Percentiles rank a stretch among this genome's conserved stretches.
Evolutionary conservation across 2,329 filamentous ascomycete species (phyloP).

Genomic region (Hymenoscyphus fructigenus): DNA sequence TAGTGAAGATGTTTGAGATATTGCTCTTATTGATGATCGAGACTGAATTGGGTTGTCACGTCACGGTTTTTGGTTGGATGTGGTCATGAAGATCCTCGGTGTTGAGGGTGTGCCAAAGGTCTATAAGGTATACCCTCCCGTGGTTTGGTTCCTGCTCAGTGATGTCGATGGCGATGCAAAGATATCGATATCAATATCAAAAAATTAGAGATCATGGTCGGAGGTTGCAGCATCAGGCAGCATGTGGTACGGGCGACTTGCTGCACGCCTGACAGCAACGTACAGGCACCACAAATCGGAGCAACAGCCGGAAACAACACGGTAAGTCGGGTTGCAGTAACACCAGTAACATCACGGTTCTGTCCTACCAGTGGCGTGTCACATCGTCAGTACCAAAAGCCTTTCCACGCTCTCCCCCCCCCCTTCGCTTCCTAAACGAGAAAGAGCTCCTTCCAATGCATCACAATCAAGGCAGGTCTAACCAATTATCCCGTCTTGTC

Average conservation of each 20-base stretch:
- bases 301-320: background rate
- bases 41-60: background rate
- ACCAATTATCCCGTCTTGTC: background rate
- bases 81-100: background rate
- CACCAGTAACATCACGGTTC: constrained; percentile 4
- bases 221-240: background rate
- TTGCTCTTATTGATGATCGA: background rate
- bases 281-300: background rate
- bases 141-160: background rate
- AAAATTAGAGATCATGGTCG: background rate
- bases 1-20: too few relatives aligned
- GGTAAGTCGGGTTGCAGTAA: background rate
- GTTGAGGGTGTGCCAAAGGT: background rate
- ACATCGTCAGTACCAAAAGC: background rate
- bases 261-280: background rate
- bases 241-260: background rate
- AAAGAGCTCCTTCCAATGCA: background rate
- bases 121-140: background rate
- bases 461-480: too few relatives aligned
- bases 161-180: background rate
- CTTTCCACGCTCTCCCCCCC: background rate
- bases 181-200: background rate
- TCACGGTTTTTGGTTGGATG: background rate
- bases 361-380: constrained; percentile 2
- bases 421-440: background rate